These are phyloP conservation scores for Blastobotrys apis DNA, from an alignment of 1,139 yeast species.

Conservation along the genomic window DNA sequence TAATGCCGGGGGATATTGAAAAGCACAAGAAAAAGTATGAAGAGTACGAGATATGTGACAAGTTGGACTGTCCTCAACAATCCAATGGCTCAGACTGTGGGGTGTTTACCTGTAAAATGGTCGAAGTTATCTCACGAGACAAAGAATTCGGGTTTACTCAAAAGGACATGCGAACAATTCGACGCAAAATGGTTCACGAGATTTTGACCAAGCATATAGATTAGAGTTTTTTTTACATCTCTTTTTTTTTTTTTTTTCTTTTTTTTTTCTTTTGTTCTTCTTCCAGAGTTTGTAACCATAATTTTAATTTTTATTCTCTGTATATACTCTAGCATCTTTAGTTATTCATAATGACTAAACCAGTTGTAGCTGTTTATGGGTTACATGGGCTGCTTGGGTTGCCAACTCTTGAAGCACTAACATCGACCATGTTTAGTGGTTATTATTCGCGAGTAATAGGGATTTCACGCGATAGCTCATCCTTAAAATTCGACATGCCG, in stretches of 20 bases:
- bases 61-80: constrained; percentile 72
- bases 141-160: constrained; percentile 54
- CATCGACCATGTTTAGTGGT: too few relatives aligned
- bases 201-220: constrained; percentile 18
- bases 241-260: background rate
- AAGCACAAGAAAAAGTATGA: constrained; percentile 36
- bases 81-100: constrained; percentile 94
- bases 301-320: too few relatives aligned
- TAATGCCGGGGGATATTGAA: constrained; percentile 30
- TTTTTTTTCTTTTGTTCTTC: background rate
- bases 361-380: too few relatives aligned
- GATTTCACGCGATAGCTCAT: too few relatives aligned
- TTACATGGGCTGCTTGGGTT: too few relatives aligned
- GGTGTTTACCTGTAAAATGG: constrained; percentile 81
- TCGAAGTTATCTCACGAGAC: constrained; percentile 51
- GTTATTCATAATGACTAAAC: too few relatives aligned
- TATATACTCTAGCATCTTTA: too few relatives aligned
- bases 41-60: constrained; percentile 28
- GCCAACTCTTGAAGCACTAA: too few relatives aligned
- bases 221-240: background rate
- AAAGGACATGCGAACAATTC: constrained; percentile 61
- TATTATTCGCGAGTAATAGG: too few relatives aligned
- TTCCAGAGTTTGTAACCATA: too few relatives aligned
- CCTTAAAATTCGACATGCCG: too few relatives aligned
- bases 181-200: constrained; percentile 67